Conservation (phyloP, 805 yeast species). For the Torulaspora gathmanii region DNA sequence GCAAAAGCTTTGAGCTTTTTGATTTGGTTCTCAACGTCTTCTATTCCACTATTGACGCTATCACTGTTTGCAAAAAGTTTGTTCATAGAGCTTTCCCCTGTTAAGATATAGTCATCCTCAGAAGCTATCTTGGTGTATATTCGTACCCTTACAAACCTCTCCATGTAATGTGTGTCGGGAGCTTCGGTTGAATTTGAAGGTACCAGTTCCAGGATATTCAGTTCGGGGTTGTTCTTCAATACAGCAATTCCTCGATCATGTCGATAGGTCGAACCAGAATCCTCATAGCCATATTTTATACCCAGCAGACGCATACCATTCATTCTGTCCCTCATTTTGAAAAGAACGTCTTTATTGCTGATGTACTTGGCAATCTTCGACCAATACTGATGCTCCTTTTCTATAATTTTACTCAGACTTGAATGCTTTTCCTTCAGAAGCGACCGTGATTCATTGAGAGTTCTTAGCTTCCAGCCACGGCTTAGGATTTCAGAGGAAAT, state of each 20-base stretch:
- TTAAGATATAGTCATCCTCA: slow-evolving; percentile 47
- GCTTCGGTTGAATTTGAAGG: slow-evolving; percentile 23
- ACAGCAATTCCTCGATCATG: slow-evolving; percentile 72
- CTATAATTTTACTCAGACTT: slow-evolving; percentile 50
- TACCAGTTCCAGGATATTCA: slow-evolving; percentile 40
- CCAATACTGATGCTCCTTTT: slow-evolving; percentile 59
- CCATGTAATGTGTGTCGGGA: slow-evolving; percentile 23
- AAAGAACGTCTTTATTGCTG: slow-evolving; percentile 38
- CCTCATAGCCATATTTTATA: slow-evolving; percentile 86
- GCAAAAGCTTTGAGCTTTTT: slow-evolving; percentile 64
- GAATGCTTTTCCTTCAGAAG: slow-evolving; percentile 49
- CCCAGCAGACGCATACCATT: slow-evolving; percentile 55
- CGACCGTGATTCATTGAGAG: slow-evolving; percentile 52
- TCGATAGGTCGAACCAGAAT: slow-evolving; percentile 74
- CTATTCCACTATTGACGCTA: slow-evolving; percentile 18
- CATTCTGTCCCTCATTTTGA: slow-evolving; percentile 58
- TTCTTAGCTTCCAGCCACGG: slow-evolving; percentile 78
- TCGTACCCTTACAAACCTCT: slow-evolving; percentile 54
- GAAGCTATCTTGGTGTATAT: slow-evolving; percentile 52
- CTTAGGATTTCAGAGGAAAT: slow-evolving; percentile 31
- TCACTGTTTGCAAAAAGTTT: slow-evolving; percentile 16
- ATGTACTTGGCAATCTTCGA: slow-evolving; percentile 37
- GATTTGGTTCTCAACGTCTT: slow-evolving; percentile 51
- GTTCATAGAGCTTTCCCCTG: slow-evolving; percentile 49
- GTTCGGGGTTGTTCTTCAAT: slow-evolving; percentile 45